These are phyloP conservation scores for Physcomitrium patens DNA, from an alignment of 225 moss, liverwort and hornwort genomes.

Conservation along the genomic window DNA sequence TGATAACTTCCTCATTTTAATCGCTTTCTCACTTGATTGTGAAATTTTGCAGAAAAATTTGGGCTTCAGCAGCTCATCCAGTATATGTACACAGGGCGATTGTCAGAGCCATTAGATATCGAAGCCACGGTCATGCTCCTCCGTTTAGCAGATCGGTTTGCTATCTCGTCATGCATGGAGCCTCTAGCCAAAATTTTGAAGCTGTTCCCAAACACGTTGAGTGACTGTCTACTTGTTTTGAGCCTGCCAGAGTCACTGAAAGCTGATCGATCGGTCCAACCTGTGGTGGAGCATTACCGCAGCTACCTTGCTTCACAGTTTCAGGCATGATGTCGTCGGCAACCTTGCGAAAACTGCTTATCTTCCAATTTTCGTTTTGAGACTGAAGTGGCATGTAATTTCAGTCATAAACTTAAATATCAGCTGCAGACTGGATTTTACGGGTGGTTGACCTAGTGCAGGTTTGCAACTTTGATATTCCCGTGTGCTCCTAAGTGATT, in stretches of 20 bases:
- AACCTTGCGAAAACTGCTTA: constrained; percentile 19
- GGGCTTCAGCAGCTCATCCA: constrained; percentile 70
- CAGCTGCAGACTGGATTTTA: constrained; percentile 5
- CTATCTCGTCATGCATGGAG: constrained; percentile 84
- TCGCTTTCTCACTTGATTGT: constrained; percentile 24
- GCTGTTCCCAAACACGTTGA: constrained; percentile 69
- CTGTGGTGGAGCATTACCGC: constrained; percentile 80
- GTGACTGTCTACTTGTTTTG: constrained; percentile 75
- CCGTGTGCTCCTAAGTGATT: constrained; percentile 16
- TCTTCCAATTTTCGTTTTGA: constrained; percentile 18
- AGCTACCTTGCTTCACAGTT: constrained; percentile 78
- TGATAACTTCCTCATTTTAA: background rate
- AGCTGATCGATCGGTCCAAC: constrained; percentile 72
- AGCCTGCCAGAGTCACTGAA: constrained; percentile 78
- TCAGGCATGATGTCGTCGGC: constrained; percentile 46
- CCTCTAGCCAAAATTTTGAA: constrained; percentile 69
- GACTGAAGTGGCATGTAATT: background rate
- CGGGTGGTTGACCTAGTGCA: background rate
- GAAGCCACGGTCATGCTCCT: constrained; percentile 71
- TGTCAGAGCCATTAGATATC: constrained; percentile 66
- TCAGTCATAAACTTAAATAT: constrained; percentile 13
- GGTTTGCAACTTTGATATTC: background rate
- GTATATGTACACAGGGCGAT: constrained; percentile 78
- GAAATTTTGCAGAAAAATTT: constrained; percentile 54
- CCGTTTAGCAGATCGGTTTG: constrained; percentile 82